phyloP scores from a whole-genome alignment of 495 filamentous ascomycete species.

The Sabuloglossum arenarium region DNA sequence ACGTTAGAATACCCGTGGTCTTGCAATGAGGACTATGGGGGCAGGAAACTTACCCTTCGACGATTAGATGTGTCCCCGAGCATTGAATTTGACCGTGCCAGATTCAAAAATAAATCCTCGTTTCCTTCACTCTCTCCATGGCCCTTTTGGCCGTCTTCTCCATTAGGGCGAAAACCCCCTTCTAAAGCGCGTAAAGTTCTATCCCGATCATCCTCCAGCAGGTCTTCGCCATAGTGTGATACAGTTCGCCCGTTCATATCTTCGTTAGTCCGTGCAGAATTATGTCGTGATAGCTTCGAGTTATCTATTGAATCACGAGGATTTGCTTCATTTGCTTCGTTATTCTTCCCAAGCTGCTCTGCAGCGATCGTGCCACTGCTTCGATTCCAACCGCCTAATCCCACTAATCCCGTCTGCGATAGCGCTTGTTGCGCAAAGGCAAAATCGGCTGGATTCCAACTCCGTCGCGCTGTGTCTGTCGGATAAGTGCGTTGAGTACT shows the following conservation, averaged over 20 bases:
- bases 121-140: conserved; percentile 20
- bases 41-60: conserved; percentile 23
- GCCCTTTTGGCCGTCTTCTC: conserved; percentile 6
- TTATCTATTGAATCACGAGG: neutral
- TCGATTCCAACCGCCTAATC: neutral
- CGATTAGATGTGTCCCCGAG: conserved; percentile 21
- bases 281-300: conserved; percentile 3
- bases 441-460: neutral
- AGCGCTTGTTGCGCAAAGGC: conserved; percentile 2
- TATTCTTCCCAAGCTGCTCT: neutral
- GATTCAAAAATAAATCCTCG: conserved; percentile 44
- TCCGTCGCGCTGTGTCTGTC: conserved; percentile 7
- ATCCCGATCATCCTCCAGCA: conserved; percentile 25
- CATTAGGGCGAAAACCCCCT: conserved; percentile 9
- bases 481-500: conserved; percentile 21
- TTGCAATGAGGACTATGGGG: neutral
- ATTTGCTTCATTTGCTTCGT: neutral
- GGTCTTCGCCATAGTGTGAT: conserved; percentile 16
- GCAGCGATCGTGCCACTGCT: neutral
- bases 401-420: conserved; percentile 1
- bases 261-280: conserved; percentile 22
- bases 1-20: too few species aligned
- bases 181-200: conserved; percentile 28
- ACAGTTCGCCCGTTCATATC: conserved; percentile 23
- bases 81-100: conserved; percentile 32